Percentiles rank a stretch among this genome's conserved stretches.
phyloP scores from a whole-genome alignment of 768 basidiomycete species.

The Lactarius evosmus region DNA sequence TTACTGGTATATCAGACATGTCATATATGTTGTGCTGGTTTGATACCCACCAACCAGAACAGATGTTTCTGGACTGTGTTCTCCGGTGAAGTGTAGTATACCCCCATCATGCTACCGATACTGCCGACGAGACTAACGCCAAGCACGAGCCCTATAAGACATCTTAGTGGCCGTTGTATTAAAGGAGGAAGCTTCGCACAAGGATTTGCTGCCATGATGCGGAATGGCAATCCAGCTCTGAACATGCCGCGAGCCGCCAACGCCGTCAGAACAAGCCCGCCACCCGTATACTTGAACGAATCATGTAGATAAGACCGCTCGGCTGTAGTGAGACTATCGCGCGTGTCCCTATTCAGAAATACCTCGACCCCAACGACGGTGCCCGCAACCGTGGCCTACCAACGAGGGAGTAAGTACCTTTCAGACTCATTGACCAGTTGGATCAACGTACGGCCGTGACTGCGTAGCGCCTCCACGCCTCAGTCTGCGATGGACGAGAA shows the following conservation, averaged over 20 bases:
- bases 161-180: background rate
- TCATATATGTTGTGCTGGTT: background rate
- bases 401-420: conserved; percentile 11
- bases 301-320: conserved; percentile 73
- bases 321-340: conserved; percentile 56
- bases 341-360: conserved; percentile 75
- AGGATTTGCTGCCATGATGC: conserved; percentile 81
- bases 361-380: conserved; percentile 60
- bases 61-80: conserved; percentile 72
- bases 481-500: conserved; percentile 37
- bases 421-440: background rate
- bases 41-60: conserved; percentile 66
- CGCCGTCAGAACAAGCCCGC: conserved; percentile 73
- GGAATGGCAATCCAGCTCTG: conserved; percentile 53
- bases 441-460: conserved; percentile 48
- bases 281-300: conserved; percentile 81
- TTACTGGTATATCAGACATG: background rate
- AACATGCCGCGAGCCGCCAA: conserved; percentile 78
- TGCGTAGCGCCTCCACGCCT: conserved; percentile 49
- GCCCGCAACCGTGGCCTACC: conserved; percentile 68
- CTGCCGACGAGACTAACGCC: conserved; percentile 76
- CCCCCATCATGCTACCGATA: conserved; percentile 85
- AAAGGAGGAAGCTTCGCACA: conserved; percentile 43
- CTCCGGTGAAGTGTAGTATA: conserved; percentile 74
- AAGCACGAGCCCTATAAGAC: conserved; percentile 63